phyloP scores from a whole-genome alignment of 805 yeast genomes.

The Candida namnaoensis region DNA sequence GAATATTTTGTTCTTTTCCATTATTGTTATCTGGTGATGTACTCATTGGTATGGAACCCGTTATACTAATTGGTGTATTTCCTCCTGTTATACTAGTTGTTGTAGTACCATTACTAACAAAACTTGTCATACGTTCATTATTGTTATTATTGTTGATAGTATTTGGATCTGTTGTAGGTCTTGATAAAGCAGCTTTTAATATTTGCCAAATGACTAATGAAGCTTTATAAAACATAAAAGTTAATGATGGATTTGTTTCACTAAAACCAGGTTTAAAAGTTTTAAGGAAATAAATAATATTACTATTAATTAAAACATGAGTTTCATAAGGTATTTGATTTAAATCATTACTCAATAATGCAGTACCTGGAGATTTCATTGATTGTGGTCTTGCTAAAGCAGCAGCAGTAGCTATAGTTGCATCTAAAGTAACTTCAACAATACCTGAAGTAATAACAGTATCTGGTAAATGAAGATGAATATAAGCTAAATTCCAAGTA shows the following conservation, averaged over 20 bases:
- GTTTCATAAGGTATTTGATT: background rate
- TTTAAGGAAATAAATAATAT: background rate
- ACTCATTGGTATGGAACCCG: too few species aligned
- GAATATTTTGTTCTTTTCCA: too few species aligned
- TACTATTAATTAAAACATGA: background rate
- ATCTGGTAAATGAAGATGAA: constrained; percentile 1
- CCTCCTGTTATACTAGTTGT: too few species aligned
- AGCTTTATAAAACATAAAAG: background rate
- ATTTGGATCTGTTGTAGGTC: too few species aligned
- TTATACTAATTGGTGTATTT: too few species aligned
- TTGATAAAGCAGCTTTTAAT: background rate
- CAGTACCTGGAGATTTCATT: background rate
- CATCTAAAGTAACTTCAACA: background rate
- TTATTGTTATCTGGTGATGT: too few species aligned
- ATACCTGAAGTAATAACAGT: background rate
- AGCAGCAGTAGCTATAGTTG: background rate
- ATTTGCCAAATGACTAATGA: background rate
- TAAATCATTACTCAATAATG: background rate
- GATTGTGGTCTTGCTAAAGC: background rate
- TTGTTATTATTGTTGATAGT: too few species aligned
- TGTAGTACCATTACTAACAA: too few species aligned
- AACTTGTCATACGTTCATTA: too few species aligned
- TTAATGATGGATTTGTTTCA: background rate
- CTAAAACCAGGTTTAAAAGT: background rate
- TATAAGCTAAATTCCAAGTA: constrained; percentile 1